A percentile compares a stretch with the other conserved stretches of the same genome.
phyloP scores from a whole-genome alignment of 2,329 filamentous ascomycete genomes.

The Botrytis aclada region DNA sequence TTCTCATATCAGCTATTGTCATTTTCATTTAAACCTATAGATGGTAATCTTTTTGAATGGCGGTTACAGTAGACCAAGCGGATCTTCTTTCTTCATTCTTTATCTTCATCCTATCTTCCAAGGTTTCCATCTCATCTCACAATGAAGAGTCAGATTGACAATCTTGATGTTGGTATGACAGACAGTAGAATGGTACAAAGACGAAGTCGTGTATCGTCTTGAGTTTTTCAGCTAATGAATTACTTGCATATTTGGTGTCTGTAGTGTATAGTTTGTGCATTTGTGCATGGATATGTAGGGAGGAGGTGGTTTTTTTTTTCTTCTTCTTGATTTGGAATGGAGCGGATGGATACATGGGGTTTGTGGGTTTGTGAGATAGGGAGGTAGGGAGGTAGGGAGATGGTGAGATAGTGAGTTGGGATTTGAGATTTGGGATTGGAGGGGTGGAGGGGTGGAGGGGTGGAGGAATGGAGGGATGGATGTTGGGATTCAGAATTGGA shows the following conservation, averaged over 20 bases:
- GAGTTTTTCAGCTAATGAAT: not conserved
- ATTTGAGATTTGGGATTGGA: not conserved
- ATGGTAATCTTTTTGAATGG: not conserved
- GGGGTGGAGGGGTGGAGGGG: not conserved
- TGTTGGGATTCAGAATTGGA: not conserved
- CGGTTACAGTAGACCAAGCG: not conserved
- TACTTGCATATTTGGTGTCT: not conserved
- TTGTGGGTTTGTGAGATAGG: not conserved
- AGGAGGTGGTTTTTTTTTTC: not conserved
- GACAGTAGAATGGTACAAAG: not conserved
- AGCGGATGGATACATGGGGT: not conserved
- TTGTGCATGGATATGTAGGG: not conserved
- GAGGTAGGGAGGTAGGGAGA: not conserved
- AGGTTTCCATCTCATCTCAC: not conserved
- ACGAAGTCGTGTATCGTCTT: not conserved
- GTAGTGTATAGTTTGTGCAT: not conserved
- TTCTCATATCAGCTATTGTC: not conserved
- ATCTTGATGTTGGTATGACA: not conserved
- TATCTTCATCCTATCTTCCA: not conserved
- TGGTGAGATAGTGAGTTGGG: not conserved
- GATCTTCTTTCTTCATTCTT: not conserved
- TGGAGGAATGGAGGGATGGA: not conserved
- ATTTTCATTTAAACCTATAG: not conserved
- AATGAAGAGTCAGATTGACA: not conserved
- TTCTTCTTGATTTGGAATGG: not conserved